Base-by-base conservation (phyloP, 495 filamentous ascomycete species). In the Penicillium roqueforti region DNA sequence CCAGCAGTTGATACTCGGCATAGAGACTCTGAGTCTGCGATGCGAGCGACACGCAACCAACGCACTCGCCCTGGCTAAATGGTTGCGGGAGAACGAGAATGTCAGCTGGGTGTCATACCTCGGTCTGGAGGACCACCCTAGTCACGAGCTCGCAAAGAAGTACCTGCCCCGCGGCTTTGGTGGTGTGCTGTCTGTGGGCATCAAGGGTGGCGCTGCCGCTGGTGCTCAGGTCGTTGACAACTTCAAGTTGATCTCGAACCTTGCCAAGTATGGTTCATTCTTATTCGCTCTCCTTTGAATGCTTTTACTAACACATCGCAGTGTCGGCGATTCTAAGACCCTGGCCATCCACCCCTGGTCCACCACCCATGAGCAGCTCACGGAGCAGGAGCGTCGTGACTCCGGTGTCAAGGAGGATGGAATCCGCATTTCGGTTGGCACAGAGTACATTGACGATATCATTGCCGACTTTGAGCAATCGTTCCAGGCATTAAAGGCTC, bases 391-490 rank as follows among this genome's bases (percentile, higher is more conserved):
- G 78, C 86, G 84, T 68, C 63, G 79, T 19, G 83, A 80, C 62
- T 91, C 87, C 13, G 93, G 93, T 51, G 90, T 92, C 6, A 92
- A 89, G 3, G 89, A 92, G 74, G 93, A 98, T 68, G 82, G 88
- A 11, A 96, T 98, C 73, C 87, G 93, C 53, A 95, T 97, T 66
- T 97, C 95, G 0, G 92, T 98, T 57, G 93, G 93, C 42, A 96
- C 87, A 0, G 93, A 98, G 76, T 90, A 97, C 70, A 96, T 98
- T 62, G 92, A 97, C 74, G 93, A 98, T 66, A 98, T 98, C 61
- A 92, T 97, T 66, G 86, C 83, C 46, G 93, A 98, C 71, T 97
- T 98, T 65, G 85, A 90, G 63, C 95, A 98, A 72, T 87, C 91
- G 0, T 96, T 98, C 73, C 75, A 79, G 61, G 78, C 80, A 14